Base-by-base conservation (phyloP, 1,284 basidiomycete genomes). In the Sanghuangporus baumii region DNA sequence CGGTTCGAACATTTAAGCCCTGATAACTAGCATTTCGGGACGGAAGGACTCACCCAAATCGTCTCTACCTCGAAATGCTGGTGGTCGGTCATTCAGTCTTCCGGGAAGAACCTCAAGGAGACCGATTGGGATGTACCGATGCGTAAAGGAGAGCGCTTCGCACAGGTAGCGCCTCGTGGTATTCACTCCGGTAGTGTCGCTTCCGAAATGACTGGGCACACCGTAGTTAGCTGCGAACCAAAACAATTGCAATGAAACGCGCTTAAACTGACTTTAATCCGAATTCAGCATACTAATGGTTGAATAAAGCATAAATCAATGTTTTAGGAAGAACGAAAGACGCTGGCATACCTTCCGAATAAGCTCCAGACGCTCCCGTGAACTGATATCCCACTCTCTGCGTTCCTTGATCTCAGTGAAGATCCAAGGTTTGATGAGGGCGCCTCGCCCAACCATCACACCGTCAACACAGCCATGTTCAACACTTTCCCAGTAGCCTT, bases 381-480 rank as follows among this genome's bases (percentile, higher is more conserved):
- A 85, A 66, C 86, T 91, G 71, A 98, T 98, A 71, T 98, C 96
- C 96, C 96, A 98, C 70, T 96, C 94, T 55, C 92, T 75, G 37
- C 80, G 81, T 72, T 98, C 96, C 71, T 95, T 91, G 72, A 98
- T 88, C 75, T 99, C 96, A 1, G 95, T 98, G 74, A 98, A 98
- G 63, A 96, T 88, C 94, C 94, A 96, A 1, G 94, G 91, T 73
- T 98, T 98, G 76, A 98, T 98, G 62, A 98, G 79, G 0, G 95
- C 96, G 0, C 96, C 96, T 31, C 96, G 82, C 0, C 89, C 96
- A 47, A 98, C 83, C 96, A 98, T 98, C 58, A 97, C 82, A 5
- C 96, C 96, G 71, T 98, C 96, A 0, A 97, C 94, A 11, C 90
- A 89, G 20, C 85, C 88, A 8, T 78, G 73, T 61, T 94, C 87